Evolutionary conservation across 106 monocot species (phyloP), one percentile per base, ranked within the genome.

Genomic region (Dioscorea alata): DNA sequence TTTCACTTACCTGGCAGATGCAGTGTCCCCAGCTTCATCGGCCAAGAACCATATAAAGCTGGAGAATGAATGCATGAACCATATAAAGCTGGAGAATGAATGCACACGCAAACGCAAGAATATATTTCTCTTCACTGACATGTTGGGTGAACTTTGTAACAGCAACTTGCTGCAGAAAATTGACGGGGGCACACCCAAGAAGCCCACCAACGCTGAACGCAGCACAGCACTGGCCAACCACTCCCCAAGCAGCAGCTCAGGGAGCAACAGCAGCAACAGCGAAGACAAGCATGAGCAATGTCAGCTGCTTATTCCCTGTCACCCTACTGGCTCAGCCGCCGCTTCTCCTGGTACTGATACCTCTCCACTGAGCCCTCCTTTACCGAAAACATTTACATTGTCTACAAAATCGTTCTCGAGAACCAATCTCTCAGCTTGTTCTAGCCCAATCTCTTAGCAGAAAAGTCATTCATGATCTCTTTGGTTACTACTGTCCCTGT

Each of bases 81-180:
- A n/a, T n/a, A n/a, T n/a, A n/a, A n/a, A n/a, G n/a, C n/a, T n/a
- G 2, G 72, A 73, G 63, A 79, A 79, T 35, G 22, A 75, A 12
- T 78, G 73, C 66, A 78, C 63, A 19, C 71, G 86, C 49, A 86
- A 86, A 69, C 78, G 86, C 69, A 86, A 86, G 69, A 79, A 69
- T n/a, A 51, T 79, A 15, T 62, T 86, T 17, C 34, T 66, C 28
- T 70, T 75, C 72, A 69, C 59, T 24, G 50, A 48, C 4, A 72
- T 60, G 68, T 81, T 63, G 60, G 72, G 75, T 6, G 51, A 35
- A 53, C 53, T 34, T 1, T 25, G 49, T 20, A 42, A 49, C 16
- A 28, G 28, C 28, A 21, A 63, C 14, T 8, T 33, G 4, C 28
- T 23, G n/a, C 50, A 22, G 5, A 17, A 10, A 23, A 49, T 33